Base-by-base conservation (phyloP, 1,139 yeast genomes). In the Blastobotrys petasosporus region DNA sequence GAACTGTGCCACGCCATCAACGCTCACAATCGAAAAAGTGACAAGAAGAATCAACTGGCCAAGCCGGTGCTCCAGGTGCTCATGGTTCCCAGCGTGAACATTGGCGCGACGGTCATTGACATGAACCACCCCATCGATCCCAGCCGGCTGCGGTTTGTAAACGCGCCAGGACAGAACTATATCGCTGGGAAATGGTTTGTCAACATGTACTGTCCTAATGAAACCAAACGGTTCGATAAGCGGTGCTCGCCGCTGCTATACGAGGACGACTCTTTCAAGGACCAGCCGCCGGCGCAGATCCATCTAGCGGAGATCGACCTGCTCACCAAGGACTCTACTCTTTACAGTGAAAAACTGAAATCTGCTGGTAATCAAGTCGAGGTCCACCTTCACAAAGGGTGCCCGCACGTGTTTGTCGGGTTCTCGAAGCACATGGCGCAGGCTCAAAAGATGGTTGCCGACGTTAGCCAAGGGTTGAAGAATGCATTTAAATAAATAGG, bases 161-260 rank as follows among this genome's bases (percentile, higher is more conserved):
- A 45, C 28, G 37, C 45, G 13, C 17, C 39, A 2, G 42, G 33
- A 13, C 35, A 41, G 12, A 20, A 37, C n/a, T 11, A 23, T 2
- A n/a, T 12, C 13, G 28, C 29, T 4, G 37, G 41, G 42, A 25
- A 39, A 4, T 45, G 45, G 45, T 45, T 45, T 15, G 35, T 31
- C 30, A 16, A 31, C 15, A 20, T 16, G 7, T 45, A 42, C 30
- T 9, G 16, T n/a, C 48, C 48, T n/a, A 39, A 37, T 20, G 25
- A 20, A 6, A 31, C 32, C 8, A 3, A 4, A n/a, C 34, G 62
- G 46, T 54, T 55, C 13, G 63, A 67, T 41, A 76, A 76, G 0
- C 72, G 70, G 49, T 67, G 75, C 1, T 70, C 75, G n/a, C 77
- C 78, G 1, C 51, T 71, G 31, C 69, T 69, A 53, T 71, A 69